A percentile compares a stretch with the other conserved stretches of the same genome.
phyloP scores from a whole-genome alignment of 2,329 filamentous ascomycete species.

The Phyllosticta ampelicida region DNA sequence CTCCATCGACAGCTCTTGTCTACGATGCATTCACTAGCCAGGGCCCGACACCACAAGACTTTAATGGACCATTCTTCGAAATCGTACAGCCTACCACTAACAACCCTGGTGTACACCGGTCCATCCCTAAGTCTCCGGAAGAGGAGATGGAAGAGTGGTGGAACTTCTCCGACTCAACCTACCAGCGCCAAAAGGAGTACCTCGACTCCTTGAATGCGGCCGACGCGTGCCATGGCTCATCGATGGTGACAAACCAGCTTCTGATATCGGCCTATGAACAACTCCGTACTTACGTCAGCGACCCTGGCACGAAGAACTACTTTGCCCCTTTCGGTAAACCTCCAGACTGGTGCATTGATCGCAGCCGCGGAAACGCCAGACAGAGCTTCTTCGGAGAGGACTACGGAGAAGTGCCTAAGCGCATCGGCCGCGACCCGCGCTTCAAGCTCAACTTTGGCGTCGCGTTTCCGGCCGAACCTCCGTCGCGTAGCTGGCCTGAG shows the following conservation, averaged over 20 bases:
- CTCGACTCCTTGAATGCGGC: background rate
- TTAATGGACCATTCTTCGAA: conserved; percentile 28
- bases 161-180: conserved; percentile 11
- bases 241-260: conserved; percentile 21
- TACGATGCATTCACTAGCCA: conserved; percentile 5
- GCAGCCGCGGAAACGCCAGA: conserved; percentile 22
- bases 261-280: conserved; percentile 34
- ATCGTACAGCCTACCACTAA: conserved; percentile 20
- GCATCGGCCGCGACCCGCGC: conserved; percentile 10
- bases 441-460: background rate
- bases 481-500: background rate
- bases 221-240: conserved; percentile 13
- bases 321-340: conserved; percentile 31
- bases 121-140: conserved; percentile 19
- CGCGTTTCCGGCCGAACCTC: background rate
- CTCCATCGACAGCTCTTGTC: background rate
- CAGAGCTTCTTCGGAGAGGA: conserved; percentile 30
- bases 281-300: conserved; percentile 28
- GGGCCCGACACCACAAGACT: conserved; percentile 23
- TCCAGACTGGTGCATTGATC: conserved; percentile 30
- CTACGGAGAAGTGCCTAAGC: conserved; percentile 3
- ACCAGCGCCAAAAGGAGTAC: conserved; percentile 10
- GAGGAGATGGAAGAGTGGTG: conserved; percentile 34
- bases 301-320: conserved; percentile 17
- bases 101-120: conserved; percentile 18